A percentile compares a stretch with the other conserved stretches of the same genome.
These are phyloP conservation scores for Naganishia friedmannii DNA, from an alignment of 768 basidiomycete genomes.

Conservation along the genomic window DNA sequence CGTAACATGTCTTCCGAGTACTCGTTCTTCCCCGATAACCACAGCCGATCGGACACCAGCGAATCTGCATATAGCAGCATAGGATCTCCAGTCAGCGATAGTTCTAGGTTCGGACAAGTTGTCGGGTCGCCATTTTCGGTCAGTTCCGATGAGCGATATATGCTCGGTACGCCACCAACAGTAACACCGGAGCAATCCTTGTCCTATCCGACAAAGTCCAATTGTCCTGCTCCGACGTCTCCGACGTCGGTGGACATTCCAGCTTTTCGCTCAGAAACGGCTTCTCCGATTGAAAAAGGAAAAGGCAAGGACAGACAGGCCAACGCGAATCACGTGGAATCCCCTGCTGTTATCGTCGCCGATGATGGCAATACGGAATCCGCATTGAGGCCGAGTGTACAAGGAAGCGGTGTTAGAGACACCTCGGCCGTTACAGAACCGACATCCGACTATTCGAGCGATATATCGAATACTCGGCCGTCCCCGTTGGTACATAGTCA, in stretches of 20 bases:
- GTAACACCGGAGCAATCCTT: neutral
- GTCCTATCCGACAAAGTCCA: neutral
- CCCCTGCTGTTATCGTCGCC: neutral
- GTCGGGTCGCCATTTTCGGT: slow-evolving; percentile 20
- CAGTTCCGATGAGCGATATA: slow-evolving; percentile 7
- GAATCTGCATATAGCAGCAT: neutral
- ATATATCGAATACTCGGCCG: neutral
- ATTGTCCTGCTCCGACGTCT: neutral
- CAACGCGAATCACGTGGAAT: neutral
- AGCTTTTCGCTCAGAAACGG: neutral
- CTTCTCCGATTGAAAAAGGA: neutral
- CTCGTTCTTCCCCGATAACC: neutral
- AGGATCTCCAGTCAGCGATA: slow-evolving; percentile 2
- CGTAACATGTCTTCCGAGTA: neutral
- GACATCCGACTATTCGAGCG: neutral
- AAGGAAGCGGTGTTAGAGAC: neutral
- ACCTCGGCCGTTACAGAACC: neutral
- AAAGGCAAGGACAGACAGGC: neutral
- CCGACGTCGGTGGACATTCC: neutral
- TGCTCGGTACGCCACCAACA: slow-evolving; percentile 4
- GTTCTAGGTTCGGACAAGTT: neutral
- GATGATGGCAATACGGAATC: neutral
- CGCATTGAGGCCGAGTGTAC: neutral
- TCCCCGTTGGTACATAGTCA: neutral
- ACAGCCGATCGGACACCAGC: slow-evolving; percentile 3